Evolutionary conservation across 2,329 filamentous ascomycete species (phyloP).

Genomic region (Emergomyces orientalis): DNA sequence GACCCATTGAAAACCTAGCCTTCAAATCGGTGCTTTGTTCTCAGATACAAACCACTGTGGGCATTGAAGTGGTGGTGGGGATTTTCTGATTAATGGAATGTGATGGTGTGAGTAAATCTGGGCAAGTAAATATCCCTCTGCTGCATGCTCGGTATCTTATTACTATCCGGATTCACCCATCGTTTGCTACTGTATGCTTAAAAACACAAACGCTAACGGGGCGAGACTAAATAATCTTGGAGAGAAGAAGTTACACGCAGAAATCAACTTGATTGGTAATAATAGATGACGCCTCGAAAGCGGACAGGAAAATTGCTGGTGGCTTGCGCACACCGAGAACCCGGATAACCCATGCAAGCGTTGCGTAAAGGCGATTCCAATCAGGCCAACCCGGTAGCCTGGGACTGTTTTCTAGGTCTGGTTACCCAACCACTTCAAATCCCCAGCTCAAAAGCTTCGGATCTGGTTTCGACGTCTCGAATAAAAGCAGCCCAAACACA

Average conservation of each 20-base stretch:
- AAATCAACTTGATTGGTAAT: neutral
- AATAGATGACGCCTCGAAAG: neutral
- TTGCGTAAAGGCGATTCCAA: neutral
- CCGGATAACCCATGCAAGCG: conserved; percentile 1
- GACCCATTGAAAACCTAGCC: neutral
- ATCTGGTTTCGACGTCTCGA: neutral
- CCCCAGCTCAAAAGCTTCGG: neutral
- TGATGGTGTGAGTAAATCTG: neutral
- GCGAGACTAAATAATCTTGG: neutral
- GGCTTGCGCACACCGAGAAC: neutral
- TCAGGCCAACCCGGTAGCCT: neutral
- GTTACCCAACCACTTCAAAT: neutral
- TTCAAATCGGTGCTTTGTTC: neutral
- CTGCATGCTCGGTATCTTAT: neutral
- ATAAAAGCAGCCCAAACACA: neutral
- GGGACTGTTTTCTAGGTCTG: neutral
- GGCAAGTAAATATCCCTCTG: neutral
- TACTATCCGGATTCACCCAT: neutral
- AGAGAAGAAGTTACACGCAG: neutral
- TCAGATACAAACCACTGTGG: too few relatives aligned
- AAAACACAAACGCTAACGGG: neutral
- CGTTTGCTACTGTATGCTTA: neutral
- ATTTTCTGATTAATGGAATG: neutral
- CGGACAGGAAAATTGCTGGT: neutral
- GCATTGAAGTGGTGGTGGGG: neutral